These are phyloP conservation scores for Aspergillus brasiliensis DNA, from an alignment of 2,329 filamentous ascomycete species.

Conservation along the genomic window DNA sequence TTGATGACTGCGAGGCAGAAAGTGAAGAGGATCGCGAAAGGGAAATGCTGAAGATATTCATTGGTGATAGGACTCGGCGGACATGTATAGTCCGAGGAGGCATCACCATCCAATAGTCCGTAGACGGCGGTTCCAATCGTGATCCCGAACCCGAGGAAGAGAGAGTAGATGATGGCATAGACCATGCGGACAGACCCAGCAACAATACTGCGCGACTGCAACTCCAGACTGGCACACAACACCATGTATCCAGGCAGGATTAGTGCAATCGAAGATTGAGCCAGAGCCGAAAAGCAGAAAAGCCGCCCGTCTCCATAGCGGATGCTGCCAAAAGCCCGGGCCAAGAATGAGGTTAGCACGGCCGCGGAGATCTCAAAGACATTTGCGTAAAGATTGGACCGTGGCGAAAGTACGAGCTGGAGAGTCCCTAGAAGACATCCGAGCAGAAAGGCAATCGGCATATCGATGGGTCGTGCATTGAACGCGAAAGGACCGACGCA, in stretches of 20 bases:
- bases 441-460: constrained; percentile 76
- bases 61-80: constrained; percentile 54
- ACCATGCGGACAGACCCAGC: constrained; percentile 76
- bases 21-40: constrained; percentile 76
- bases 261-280: constrained; percentile 72
- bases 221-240: constrained; percentile 63
- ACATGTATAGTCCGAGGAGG: constrained; percentile 55
- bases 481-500: constrained; percentile 82
- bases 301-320: constrained; percentile 49
- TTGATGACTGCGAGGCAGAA: constrained; percentile 77
- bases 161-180: constrained; percentile 73
- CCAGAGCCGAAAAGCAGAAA: constrained; percentile 73
- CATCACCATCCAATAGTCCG: constrained; percentile 60
- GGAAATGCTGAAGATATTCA: constrained; percentile 58
- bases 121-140: constrained; percentile 68
- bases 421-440: constrained; percentile 74
- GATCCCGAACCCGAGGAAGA: constrained; percentile 73
- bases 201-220: constrained; percentile 70
- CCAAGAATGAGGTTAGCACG: constrained; percentile 69
- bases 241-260: constrained; percentile 72
- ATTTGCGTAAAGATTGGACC: constrained; percentile 68
- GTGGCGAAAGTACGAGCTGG: constrained; percentile 74
- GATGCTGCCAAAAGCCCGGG: constrained; percentile 70
- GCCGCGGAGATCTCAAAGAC: constrained; percentile 68
- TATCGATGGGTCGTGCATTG: constrained; percentile 73